phyloP scores from a whole-genome alignment of 352 stramenopile species.

The Globisporangium uncinulatum region DNA sequence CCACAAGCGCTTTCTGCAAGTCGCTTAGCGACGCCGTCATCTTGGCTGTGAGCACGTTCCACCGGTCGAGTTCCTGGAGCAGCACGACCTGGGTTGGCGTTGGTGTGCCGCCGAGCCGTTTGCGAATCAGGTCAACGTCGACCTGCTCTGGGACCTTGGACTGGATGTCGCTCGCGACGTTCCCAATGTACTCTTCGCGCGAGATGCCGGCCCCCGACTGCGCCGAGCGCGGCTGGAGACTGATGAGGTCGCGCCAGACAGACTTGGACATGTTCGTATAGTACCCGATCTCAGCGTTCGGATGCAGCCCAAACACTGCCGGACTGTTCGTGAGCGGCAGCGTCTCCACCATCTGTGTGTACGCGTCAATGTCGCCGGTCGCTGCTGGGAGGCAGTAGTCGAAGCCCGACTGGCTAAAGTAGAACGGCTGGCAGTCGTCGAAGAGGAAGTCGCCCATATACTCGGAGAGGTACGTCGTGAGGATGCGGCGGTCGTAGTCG shows the following conservation, averaged over 20 bases:
- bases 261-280: constrained; percentile 94
- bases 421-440: constrained; percentile 92
- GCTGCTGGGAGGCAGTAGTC: constrained; percentile 83
- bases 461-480: constrained; percentile 91
- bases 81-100: constrained; percentile 91
- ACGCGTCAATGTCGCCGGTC: constrained; percentile 67
- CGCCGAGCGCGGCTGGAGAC: constrained; percentile 85
- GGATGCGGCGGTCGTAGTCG: constrained; percentile 94
- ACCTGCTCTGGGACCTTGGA: constrained; percentile 87
- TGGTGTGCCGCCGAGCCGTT: constrained; percentile 61
- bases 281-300: constrained; percentile 96
- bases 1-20: constrained; percentile 89
- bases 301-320: constrained; percentile 93
- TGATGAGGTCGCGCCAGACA: constrained; percentile 93
- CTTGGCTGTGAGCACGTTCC: constrained; percentile 86
- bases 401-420: constrained; percentile 91
- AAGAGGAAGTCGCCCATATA: constrained; percentile 98
- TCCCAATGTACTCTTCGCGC: constrained; percentile 91
- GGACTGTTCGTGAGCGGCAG: constrained; percentile 92
- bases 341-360: constrained; percentile 80
- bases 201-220: constrained; percentile 72
- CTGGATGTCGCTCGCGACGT: constrained; percentile 88
- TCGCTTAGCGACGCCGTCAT: constrained; percentile 87
- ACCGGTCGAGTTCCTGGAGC: constrained; percentile 93
- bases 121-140: constrained; percentile 85